Base-by-base conservation (phyloP, 2,329 filamentous ascomycete genomes). In the Torrubiellomyces zombiae region DNA sequence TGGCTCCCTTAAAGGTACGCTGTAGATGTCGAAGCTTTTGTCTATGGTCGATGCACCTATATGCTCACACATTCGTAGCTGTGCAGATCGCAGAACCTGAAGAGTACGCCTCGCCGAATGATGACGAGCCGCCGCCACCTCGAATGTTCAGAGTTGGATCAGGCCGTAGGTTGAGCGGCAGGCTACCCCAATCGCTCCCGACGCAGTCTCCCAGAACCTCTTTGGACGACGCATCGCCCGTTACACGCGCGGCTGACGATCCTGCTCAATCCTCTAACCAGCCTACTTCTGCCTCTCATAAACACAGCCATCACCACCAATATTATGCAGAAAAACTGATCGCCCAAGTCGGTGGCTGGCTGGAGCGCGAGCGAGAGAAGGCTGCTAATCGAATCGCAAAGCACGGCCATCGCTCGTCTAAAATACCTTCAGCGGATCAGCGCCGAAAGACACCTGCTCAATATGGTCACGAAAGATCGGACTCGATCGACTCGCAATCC, bases 271-370 rank as follows among this genome's bases (percentile, higher is more conserved):
- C 33, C 6, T 28, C 38, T 16, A 38, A 37, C 10, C 32, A 35
- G 14, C n/a, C n/a, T n/a, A n/a, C n/a, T n/a, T n/a, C n/a, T n/a
- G n/a, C n/a, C n/a, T n/a, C n/a, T n/a, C 30, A 36, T 16, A 44
- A 46, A 7, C 40, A 47, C 8, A 34, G 40, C 9, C 43, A 48
- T 29, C 44, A 41, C 11, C 45, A 46, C 16, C 47, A 48, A 27
- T 53, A 58, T 28, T 48, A 56, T 24, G 58, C 58, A 26, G 58
- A 72, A 36, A 66, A 60, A 34, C 50, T 91, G 6, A 52, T 89
- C 15, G 62, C 72, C 12, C 80, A 91, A 43, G 72, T 94, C 9
- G 63, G 68, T 14, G 71, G 80, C 35, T 95, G 86, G 86, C 55
- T 94, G 19, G 71, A 85, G 38, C 67, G 75, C 24, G 83, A 94